Conservation (phyloP, 176 grass and related monocot species). For the Raddia distichophylla region DNA sequence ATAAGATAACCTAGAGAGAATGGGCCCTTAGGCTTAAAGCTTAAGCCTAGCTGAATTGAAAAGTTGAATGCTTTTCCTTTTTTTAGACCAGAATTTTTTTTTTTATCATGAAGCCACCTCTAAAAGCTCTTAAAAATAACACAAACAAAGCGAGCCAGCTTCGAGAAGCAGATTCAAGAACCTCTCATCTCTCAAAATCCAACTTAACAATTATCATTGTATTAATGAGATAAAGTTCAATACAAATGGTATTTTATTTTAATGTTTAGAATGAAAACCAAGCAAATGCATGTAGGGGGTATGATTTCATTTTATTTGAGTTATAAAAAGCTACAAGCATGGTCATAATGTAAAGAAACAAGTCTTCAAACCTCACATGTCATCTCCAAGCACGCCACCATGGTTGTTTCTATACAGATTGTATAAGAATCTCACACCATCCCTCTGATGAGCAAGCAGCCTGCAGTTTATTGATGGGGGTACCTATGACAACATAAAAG, state of each 20-base stretch:
- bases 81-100: no score
- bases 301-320: background rate
- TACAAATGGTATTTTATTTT: background rate
- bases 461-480: constrained; percentile 88
- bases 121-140: no score
- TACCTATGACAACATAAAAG: constrained; percentile 59
- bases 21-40: no score
- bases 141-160: no score
- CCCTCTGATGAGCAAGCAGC: constrained; percentile 80
- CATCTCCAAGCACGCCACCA: constrained; percentile 95
- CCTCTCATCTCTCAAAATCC: no score
- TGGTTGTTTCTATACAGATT: constrained; percentile 87
- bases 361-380: constrained; percentile 68
- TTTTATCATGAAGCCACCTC: no score
- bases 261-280: no score
- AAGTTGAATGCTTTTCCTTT: no score
- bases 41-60: no score
- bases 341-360: constrained; percentile 13
- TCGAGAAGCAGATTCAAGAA: no score
- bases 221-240: background rate
- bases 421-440: constrained; percentile 84
- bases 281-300: no score
- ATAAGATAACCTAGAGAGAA: no score
- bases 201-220: background rate
- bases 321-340: constrained; percentile 9